These are phyloP conservation scores for Colletotrichum sp. DNA, from an alignment of 2,329 filamentous ascomycete genomes.

Conservation along the genomic window DNA sequence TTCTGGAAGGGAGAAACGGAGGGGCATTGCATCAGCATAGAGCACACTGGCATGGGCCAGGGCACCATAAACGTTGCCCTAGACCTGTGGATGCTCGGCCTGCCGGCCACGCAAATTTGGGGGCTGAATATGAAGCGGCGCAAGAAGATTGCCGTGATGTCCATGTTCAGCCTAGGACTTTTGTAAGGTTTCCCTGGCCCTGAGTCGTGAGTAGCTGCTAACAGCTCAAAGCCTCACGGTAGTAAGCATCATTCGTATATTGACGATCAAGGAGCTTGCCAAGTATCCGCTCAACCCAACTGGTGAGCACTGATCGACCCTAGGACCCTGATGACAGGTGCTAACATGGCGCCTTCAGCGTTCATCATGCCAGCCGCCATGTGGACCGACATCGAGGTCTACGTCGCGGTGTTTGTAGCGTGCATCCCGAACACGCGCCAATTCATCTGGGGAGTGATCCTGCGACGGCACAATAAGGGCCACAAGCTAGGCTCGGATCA, in stretches of 20 bases:
- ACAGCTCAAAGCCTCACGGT: not conserved
- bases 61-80: not conserved
- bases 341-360: not conserved
- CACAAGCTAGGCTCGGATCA: not conserved
- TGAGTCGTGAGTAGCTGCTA: not conserved
- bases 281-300: not conserved
- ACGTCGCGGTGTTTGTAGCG: not conserved
- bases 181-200: not conserved
- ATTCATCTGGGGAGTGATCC: not conserved
- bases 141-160: not conserved
- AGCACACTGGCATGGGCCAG: not conserved
- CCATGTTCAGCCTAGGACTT: not conserved
- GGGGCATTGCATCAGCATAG: not conserved
- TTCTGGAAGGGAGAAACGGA: not conserved
- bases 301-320: constrained; percentile 12
- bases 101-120: not conserved
- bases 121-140: not conserved
- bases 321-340: not conserved
- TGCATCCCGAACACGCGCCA: not conserved
- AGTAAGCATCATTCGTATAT: not conserved
- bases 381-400: not conserved
- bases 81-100: not conserved
- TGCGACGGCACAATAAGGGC: not conserved
- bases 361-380: constrained; percentile 35
- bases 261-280: not conserved